Percentiles rank a stretch among this genome's conserved stretches.
Evolutionary conservation across 192 early-diverging fungal genomes (phyloP).

Genomic region (Coemansia sp.): DNA sequence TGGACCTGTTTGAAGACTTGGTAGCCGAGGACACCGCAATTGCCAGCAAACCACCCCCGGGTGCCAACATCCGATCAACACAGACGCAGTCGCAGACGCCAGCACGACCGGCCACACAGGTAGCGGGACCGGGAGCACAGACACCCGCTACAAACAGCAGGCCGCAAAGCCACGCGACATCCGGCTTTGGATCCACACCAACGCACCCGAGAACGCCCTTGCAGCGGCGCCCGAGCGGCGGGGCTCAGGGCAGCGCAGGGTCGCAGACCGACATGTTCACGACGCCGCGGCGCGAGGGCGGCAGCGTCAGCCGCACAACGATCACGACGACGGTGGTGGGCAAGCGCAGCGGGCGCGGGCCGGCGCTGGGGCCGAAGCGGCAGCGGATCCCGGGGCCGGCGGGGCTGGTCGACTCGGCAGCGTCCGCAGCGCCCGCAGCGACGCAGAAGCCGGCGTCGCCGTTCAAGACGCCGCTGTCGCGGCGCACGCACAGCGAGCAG

Average conservation of each 20-base stretch:
- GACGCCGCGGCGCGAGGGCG: conserved; percentile 1
- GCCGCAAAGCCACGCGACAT: not conserved
- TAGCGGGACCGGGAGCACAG: not conserved
- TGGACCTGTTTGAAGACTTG: conserved; percentile 24
- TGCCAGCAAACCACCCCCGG: not conserved
- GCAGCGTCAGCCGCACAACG: not conserved
- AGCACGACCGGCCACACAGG: not conserved
- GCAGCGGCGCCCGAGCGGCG: not conserved
- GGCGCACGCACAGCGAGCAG: conserved; percentile 9
- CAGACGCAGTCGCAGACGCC: not conserved
- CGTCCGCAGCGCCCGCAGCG: not conserved
- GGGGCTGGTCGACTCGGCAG: conserved; percentile 14
- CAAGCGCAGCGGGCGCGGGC: conserved; percentile 4
- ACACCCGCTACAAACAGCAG: not conserved
- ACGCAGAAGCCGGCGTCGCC: conserved; percentile 28
- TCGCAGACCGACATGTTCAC: conserved; percentile 9
- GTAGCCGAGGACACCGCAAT: not conserved
- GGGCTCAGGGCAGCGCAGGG: not conserved
- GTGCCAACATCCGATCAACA: not conserved
- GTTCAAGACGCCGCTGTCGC: conserved; percentile 30
- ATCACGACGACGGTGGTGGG: conserved; percentile 29
- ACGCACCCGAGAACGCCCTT: not conserved
- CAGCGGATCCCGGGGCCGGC: conserved; percentile 39
- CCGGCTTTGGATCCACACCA: not conserved
- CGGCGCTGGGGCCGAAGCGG: not conserved